phyloP scores from a whole-genome alignment of 306 rosid genomes.

The Acmispon strigosus region DNA sequence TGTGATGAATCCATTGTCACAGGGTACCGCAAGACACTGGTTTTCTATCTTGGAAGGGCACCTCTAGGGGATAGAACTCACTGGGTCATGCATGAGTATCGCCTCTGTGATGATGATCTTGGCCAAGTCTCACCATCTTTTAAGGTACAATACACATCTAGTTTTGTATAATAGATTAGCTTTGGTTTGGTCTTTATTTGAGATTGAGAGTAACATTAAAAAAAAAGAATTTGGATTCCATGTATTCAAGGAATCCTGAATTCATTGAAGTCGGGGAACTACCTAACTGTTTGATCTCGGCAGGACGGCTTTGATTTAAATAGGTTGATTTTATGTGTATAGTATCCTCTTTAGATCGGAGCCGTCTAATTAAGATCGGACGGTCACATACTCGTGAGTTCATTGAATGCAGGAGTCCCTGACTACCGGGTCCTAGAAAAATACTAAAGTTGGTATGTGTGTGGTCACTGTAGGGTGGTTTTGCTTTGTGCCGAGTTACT shows the following conservation, averaged over 20 bases:
- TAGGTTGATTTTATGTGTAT: too few relatives aligned
- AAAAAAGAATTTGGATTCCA: too few relatives aligned
- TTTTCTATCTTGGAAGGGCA: constrained; percentile 85
- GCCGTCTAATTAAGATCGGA: too few relatives aligned
- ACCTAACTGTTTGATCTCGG: too few relatives aligned
- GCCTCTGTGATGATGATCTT: constrained; percentile 47
- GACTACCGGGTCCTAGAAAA: not conserved
- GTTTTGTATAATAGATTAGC: not conserved
- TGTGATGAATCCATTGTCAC: constrained; percentile 30
- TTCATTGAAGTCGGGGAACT: too few relatives aligned
- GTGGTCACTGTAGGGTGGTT: constrained; percentile 50
- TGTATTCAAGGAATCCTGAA: too few relatives aligned
- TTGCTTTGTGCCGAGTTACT: constrained; percentile 73
- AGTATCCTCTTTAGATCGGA: too few relatives aligned
- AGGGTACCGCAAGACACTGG: constrained; percentile 77
- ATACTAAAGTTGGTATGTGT: not conserved
- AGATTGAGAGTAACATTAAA: not conserved
- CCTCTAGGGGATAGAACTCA: constrained; percentile 80
- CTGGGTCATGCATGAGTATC: constrained; percentile 96
- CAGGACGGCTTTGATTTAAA: too few relatives aligned
- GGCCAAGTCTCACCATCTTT: constrained; percentile 43
- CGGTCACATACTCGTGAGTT: too few relatives aligned
- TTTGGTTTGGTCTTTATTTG: not conserved
- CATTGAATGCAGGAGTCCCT: too few relatives aligned
- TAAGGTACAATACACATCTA: constrained; percentile 36